A percentile compares a stretch with the other conserved stretches of the same genome.
Conservation (phyloP, 345 rosid species). For the Dimocarpus longan region DNA sequence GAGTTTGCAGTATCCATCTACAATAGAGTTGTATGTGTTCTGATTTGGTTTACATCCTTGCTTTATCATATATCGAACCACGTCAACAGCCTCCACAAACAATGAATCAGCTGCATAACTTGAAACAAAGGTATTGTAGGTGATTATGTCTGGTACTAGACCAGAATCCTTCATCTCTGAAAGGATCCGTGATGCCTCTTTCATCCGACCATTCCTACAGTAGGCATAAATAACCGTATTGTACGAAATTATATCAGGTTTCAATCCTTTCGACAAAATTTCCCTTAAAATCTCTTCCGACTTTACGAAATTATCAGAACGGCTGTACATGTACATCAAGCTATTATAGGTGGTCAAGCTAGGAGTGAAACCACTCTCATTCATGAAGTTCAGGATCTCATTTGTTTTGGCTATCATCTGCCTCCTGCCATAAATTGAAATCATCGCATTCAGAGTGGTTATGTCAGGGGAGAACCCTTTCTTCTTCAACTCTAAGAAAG, state of each 20-base stretch:
- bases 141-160: slow-evolving; percentile 76
- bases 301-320: slow-evolving; percentile 63
- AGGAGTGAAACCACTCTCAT: slow-evolving; percentile 72
- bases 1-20: slow-evolving; percentile 86
- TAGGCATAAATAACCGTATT: slow-evolving; percentile 87
- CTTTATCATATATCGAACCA: slow-evolving; percentile 78
- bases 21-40: slow-evolving; percentile 78
- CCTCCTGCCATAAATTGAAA: slow-evolving; percentile 86
- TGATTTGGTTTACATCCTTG: slow-evolving; percentile 71
- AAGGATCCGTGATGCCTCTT: slow-evolving; percentile 76
- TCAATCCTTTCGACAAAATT: slow-evolving; percentile 63
- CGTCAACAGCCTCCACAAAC: slow-evolving; percentile 79
- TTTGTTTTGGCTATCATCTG: slow-evolving; percentile 74
- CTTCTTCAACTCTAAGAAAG: slow-evolving; percentile 68
- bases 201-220: slow-evolving; percentile 90
- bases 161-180: slow-evolving; percentile 72
- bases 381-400: slow-evolving; percentile 78
- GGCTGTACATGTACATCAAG: slow-evolving; percentile 89
- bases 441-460: slow-evolving; percentile 84
- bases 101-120: slow-evolving; percentile 89
- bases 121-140: slow-evolving; percentile 81
- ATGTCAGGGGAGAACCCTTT: slow-evolving; percentile 76
- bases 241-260: slow-evolving; percentile 88
- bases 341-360: slow-evolving; percentile 84
- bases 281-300: slow-evolving; percentile 76